Base-by-base conservation (phyloP, 2,329 filamentous ascomycete genomes). In the Epichloe elymi region DNA sequence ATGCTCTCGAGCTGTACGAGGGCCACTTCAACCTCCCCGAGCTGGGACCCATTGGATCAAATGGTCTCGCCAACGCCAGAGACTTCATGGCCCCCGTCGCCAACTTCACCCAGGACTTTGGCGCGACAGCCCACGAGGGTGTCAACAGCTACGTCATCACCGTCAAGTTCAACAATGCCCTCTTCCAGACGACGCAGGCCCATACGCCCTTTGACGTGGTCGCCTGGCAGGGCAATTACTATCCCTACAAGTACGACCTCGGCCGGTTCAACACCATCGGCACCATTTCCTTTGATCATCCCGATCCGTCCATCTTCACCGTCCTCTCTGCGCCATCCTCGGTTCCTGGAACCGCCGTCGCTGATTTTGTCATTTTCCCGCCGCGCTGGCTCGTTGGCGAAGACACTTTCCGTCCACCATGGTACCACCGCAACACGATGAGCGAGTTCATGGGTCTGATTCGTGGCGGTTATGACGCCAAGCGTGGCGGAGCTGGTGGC, bases 161-260 rank as follows among this genome's bases (percentile, higher is more conserved):
- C 48, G 73, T 72, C 62, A 86, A 86, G 64, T 83, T 85, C 61
- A 79, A 79, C 60, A 79, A 82, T 57, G 70, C 73, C 43, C 75
- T 87, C 49, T 88, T 85, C 67, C 67, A 69, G 19, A 80, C 82
- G 11, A 70, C 61, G 42, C 86, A 89, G 67, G 67, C 73, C 10
- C 86, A 89, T 64, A 83, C 81, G 0, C 86, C 86, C 0, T 91
- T 89, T 58, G 85, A 91, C 61, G 79, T 90, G 0, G 86, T 88
- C 2, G 84, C 82, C 4, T 90, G 86, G 85, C 86, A 90, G 62
- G 86, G 86, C 42, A 86, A 80, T 58, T 89, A 86, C 69, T 83
- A 85, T 55, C 86, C 86, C 0, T 88, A 82, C 73, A 91, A 90
- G 66, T 91, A 90, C 67, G 86, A 90, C 60, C 74, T 91, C 1